These are phyloP conservation scores for Fraxinus sp. DNA, from an alignment of 305 asterid genomes.

Conservation along the genomic window DNA sequence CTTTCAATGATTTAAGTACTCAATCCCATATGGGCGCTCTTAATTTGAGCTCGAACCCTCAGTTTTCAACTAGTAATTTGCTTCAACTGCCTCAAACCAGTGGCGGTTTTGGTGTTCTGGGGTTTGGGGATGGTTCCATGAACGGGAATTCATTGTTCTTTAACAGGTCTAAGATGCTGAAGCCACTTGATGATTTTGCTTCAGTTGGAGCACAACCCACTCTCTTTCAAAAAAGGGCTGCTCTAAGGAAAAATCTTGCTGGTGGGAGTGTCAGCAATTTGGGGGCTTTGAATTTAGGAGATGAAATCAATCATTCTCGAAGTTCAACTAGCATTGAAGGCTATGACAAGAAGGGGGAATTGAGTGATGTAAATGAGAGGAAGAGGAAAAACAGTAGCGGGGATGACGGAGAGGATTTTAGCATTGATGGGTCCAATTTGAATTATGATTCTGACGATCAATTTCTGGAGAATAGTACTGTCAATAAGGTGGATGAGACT, in stretches of 20 bases:
- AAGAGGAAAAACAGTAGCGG: slow-evolving; percentile 51
- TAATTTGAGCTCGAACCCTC: slow-evolving; percentile 35
- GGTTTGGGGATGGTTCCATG: slow-evolving; percentile 37
- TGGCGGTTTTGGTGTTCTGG: slow-evolving; percentile 46
- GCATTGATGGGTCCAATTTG: slow-evolving; percentile 65
- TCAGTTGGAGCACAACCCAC: slow-evolving; percentile 75
- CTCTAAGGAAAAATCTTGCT: slow-evolving; percentile 64
- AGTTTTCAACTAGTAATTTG: slow-evolving; percentile 35
- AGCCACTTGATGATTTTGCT: slow-evolving; percentile 69
- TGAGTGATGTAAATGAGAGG: slow-evolving; percentile 33
- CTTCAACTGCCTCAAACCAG: slow-evolving; percentile 38
- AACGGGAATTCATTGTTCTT: slow-evolving; percentile 36
- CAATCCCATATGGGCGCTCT: slow-evolving; percentile 40
- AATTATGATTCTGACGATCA: slow-evolving; percentile 79
- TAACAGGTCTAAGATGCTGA: slow-evolving; percentile 60
- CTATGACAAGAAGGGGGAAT: slow-evolving; percentile 29
- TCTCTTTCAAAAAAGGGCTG: slow-evolving; percentile 86
- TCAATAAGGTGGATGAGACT: slow-evolving; percentile 32
- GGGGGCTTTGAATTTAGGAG: slow-evolving; percentile 46
- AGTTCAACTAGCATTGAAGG: slow-evolving; percentile 20
- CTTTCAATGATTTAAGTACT: slow-evolving; percentile 42
- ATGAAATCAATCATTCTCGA: slow-evolving; percentile 31
- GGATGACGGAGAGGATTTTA: slow-evolving; percentile 68
- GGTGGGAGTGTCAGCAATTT: slow-evolving; percentile 33
- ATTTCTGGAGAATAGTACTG: slow-evolving; percentile 41